Evolutionary conservation across 306 rosid species (phyloP).

Genomic region (Nissolia schottii): DNA sequence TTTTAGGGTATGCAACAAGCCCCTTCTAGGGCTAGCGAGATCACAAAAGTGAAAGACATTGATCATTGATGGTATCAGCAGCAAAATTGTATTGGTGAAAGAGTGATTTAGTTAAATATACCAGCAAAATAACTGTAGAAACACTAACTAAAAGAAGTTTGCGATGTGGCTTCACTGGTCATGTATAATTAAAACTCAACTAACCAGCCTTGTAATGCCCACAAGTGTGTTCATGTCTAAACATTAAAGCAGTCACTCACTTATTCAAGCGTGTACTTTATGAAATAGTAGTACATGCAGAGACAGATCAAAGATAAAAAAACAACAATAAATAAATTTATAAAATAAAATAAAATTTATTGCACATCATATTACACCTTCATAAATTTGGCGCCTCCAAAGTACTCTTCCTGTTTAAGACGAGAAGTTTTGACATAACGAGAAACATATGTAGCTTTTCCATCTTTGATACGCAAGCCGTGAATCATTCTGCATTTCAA

Average conservation of each 20-base stretch:
- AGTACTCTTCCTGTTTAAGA: constrained; percentile 84
- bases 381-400: constrained; percentile 84
- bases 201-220: not conserved
- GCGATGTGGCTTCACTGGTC: not conserved
- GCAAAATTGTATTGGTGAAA: not conserved
- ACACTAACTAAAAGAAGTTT: not conserved
- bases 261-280: not conserved
- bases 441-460: constrained; percentile 84
- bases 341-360: not conserved
- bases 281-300: not conserved
- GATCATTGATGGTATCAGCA: not conserved
- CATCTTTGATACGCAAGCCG: constrained; percentile 93
- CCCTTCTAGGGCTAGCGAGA: not conserved
- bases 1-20: not conserved
- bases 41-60: not conserved
- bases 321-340: no score
- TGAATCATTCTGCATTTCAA: constrained; percentile 78
- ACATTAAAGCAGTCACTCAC: not conserved
- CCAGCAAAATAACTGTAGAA: not conserved
- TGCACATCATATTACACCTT: constrained; percentile 42
- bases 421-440: constrained; percentile 83
- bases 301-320: not conserved
- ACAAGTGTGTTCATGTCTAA: not conserved
- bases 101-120: not conserved
- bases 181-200: not conserved